Percentiles rank a stretch among this genome's conserved stretches.
These are phyloP conservation scores for Pythium phragmitis DNA, from an alignment of 352 stramenopile species.

Conservation along the genomic window DNA sequence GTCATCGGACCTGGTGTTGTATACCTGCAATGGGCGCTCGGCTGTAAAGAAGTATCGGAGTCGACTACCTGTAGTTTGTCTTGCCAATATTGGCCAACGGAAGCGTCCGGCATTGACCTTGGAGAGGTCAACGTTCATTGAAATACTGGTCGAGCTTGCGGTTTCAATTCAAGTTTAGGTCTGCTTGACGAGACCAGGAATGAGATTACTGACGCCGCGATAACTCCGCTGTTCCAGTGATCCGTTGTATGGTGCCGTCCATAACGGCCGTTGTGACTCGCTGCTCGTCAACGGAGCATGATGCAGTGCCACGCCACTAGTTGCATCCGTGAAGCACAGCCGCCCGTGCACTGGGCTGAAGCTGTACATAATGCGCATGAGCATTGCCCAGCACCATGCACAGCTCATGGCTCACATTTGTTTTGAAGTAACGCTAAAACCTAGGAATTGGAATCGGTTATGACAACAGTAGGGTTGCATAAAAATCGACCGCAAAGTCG, in stretches of 20 bases:
- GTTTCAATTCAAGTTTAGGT: background rate
- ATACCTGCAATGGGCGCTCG: slow-evolving; percentile 45
- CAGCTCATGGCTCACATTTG: background rate
- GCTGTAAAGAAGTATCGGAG: slow-evolving; percentile 71
- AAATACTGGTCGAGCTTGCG: background rate
- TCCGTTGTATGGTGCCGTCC: background rate
- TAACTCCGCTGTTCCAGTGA: no score
- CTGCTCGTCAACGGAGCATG: slow-evolving; percentile 32
- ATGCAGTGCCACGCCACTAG: slow-evolving; percentile 42
- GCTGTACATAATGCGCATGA: slow-evolving; percentile 73
- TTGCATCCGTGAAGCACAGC: slow-evolving; percentile 67
- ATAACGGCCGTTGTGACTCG: slow-evolving; percentile 48
- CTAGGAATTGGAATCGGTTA: slow-evolving; percentile 9
- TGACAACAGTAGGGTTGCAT: background rate
- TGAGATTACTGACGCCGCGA: slow-evolving; percentile 47
- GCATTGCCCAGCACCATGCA: slow-evolving; percentile 70
- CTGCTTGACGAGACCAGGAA: slow-evolving; percentile 65
- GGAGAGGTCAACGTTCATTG: slow-evolving; percentile 32
- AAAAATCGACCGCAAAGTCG: slow-evolving; percentile 22
- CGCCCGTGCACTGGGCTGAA: slow-evolving; percentile 77
- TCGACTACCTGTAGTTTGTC: slow-evolving; percentile 62
- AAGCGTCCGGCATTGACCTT: slow-evolving; percentile 59
- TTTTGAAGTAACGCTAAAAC: background rate
- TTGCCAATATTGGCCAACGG: slow-evolving; percentile 60
- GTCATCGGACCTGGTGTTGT: slow-evolving; percentile 27